Evolutionary conservation across 805 yeast genomes (phyloP), one percentile per base, ranked within the genome.

Genomic region (Saturnispora bothae): DNA sequence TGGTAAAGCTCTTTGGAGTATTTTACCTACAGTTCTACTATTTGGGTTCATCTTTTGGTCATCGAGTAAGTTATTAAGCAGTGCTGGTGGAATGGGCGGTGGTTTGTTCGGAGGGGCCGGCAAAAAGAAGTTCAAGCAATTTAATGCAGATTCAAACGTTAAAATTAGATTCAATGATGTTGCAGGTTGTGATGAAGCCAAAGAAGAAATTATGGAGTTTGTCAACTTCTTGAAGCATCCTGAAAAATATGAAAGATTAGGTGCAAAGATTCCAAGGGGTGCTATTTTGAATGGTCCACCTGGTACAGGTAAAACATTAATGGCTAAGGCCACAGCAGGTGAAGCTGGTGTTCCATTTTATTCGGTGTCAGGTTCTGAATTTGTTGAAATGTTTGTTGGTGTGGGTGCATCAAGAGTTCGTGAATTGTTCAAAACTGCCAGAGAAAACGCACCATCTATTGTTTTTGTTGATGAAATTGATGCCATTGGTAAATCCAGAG

Each of bases 371-470:
- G 96, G 95, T 50, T 84, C 95, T 12, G 96, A 86, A 57, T 86
- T 86, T 49, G 94, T 85, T n/a, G 95, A 86, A 59, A 86, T 86
- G 95, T 86, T 83, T 66, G 94, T 83, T 16, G 96, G 96, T 63
- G 95, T 86, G 19, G 96, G 96, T 64, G 95, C 96, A 4, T 78
- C 89, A 3, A 72, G 96, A 59, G 96, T 86, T 30, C 82, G 96
- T 58, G 96, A 88, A 54, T 68, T 86, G 53, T 86, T 86, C 64
- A 79, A 81, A 54, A 82, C 83, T 33, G 96, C 96, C 14, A 71
- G 95, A 52, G 82, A 81, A 45, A 80, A 76, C 66, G 92, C 95
- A 0, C 96, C 96, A 5, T 71, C 94, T 3, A 86, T 86, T 50
- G 78, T 86, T 38, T 86, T 86, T 56, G 84, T 86, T 36, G 96